phyloP scores from a whole-genome alignment of 176 grass and related monocot species.

The Musa beccarii region DNA sequence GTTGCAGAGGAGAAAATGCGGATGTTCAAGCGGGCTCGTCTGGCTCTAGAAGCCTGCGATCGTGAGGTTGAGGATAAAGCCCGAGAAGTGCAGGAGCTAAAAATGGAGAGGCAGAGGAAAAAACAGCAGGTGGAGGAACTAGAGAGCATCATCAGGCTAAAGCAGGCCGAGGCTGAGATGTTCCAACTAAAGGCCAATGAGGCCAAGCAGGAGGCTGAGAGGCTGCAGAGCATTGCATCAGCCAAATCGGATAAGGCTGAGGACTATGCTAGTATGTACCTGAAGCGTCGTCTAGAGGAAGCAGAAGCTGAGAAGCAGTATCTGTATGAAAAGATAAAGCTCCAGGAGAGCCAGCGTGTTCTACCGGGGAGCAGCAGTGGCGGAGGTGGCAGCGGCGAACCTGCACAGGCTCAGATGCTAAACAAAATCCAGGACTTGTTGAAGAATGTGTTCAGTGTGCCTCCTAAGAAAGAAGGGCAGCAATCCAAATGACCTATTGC shows the following conservation, averaged over 20 bases:
- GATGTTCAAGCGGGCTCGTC: constrained; percentile 37
- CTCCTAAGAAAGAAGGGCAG: background rate
- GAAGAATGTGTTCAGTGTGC: constrained; percentile 1
- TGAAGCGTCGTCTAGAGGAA: constrained; percentile 73
- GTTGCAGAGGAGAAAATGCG: constrained; percentile 70
- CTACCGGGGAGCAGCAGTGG: background rate
- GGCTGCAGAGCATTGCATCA: constrained; percentile 45
- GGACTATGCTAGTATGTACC: constrained; percentile 70
- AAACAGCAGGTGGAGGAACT: constrained; percentile 68
- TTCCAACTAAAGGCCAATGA: constrained; percentile 83
- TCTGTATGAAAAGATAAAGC: constrained; percentile 76
- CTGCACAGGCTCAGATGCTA: background rate
- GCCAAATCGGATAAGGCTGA: constrained; percentile 69
- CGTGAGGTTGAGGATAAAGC: constrained; percentile 60
- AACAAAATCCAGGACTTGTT: constrained; percentile 6
- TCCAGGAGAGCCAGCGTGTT: constrained; percentile 36
- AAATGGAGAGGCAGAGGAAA: constrained; percentile 34
- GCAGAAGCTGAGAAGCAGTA: constrained; percentile 84
- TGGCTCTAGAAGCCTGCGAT: constrained; percentile 43
- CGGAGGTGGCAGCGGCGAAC: background rate
- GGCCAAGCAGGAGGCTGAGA: constrained; percentile 68
- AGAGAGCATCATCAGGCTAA: constrained; percentile 58
- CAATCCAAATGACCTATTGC: background rate
- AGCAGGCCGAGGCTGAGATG: constrained; percentile 80
- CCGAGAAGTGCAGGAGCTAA: constrained; percentile 38